A percentile compares a stretch with the other conserved stretches of the same genome.
Conservation (phyloP, 148 eudicot species). For the Vaccinium macrocarpon region DNA sequence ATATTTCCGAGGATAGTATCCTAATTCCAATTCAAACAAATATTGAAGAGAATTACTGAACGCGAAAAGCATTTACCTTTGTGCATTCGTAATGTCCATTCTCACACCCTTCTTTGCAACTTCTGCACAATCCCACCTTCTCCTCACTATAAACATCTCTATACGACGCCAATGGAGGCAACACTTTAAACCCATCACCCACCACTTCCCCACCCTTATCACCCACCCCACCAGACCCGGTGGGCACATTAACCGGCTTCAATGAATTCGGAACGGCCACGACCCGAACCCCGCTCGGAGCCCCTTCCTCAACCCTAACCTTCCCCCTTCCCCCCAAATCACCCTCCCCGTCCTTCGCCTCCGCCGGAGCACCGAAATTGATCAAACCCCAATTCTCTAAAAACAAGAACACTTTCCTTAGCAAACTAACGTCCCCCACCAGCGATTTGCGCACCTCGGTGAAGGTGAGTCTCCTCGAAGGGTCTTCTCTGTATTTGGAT, state of each 20-base stretch:
- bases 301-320: constrained; percentile 86
- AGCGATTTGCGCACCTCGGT: constrained; percentile 78
- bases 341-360: constrained; percentile 14
- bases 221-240: constrained; percentile 14
- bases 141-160: constrained; percentile 54
- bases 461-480: constrained; percentile 58
- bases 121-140: constrained; percentile 48
- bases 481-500: constrained; percentile 73
- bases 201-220: constrained; percentile 26
- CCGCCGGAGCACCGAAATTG: constrained; percentile 40
- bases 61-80: constrained; percentile 47
- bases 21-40: background rate
- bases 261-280: constrained; percentile 66
- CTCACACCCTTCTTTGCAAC: constrained; percentile 60
- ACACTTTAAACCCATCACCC: constrained; percentile 44
- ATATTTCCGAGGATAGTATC: too few relatives aligned
- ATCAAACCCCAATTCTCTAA: constrained; percentile 77
- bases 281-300: constrained; percentile 79
- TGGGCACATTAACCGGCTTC: constrained; percentile 44
- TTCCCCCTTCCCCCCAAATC: constrained; percentile 23
- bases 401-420: constrained; percentile 70
- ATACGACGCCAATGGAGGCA: constrained; percentile 72
- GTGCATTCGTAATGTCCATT: constrained; percentile 50
- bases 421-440: constrained; percentile 69
- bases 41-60: background rate